A percentile compares a stretch with the other conserved stretches of the same genome.
Evolutionary conservation across 805 yeast genomes (phyloP).

Genomic region (Nakazawaea wyomingensis): DNA sequence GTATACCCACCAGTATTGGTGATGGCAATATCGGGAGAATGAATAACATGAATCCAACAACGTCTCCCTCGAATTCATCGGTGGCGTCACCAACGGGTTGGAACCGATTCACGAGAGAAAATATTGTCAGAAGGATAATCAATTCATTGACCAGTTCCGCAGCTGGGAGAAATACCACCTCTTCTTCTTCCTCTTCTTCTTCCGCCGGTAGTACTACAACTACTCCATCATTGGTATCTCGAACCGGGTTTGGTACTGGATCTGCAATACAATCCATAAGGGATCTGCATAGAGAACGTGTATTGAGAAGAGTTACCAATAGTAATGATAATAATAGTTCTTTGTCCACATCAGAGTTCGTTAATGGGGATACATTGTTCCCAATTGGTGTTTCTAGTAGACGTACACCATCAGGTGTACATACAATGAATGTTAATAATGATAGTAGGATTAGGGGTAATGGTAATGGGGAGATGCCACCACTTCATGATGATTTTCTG

Average conservation of each 20-base stretch:
- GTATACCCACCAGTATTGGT: slow-evolving; percentile 3
- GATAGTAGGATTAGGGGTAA: no score
- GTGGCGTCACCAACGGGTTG: not conserved
- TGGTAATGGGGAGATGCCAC: no score
- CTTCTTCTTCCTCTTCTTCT: not conserved
- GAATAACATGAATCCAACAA: not conserved
- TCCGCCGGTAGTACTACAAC: not conserved
- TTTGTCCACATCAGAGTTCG: not conserved
- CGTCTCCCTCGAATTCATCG: not conserved
- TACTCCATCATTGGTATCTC: not conserved
- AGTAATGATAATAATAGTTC: not conserved
- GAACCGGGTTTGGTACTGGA: not conserved
- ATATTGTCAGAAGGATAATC: slow-evolving; percentile 11
- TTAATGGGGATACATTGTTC: slow-evolving; percentile 24
- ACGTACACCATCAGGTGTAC: slow-evolving; percentile 39
- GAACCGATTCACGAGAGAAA: slow-evolving; percentile 7
- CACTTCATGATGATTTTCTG: slow-evolving; percentile 1
- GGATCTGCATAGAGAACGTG: not conserved
- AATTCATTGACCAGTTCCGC: slow-evolving; percentile 8
- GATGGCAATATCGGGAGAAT: not conserved
- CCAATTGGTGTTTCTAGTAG: slow-evolving; percentile 46
- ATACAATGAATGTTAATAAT: slow-evolving; percentile 21
- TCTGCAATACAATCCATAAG: not conserved
- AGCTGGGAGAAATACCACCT: no score
- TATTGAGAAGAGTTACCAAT: not conserved